Conservation (phyloP, 306 rosid genomes). For the Cyclanthera cordifolia region DNA sequence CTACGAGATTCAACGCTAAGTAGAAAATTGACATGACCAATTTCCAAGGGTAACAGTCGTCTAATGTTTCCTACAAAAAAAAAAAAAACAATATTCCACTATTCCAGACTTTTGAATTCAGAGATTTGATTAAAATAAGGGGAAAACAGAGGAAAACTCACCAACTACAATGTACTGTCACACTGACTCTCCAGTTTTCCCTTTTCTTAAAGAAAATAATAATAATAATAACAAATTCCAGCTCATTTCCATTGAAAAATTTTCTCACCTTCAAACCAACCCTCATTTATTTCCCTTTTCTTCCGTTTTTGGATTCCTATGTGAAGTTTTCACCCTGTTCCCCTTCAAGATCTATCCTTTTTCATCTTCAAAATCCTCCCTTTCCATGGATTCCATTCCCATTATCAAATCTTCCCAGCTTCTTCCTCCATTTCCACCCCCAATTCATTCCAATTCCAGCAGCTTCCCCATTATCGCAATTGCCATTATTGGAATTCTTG, state of each 20-base stretch:
- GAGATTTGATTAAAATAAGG: neutral
- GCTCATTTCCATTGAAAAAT: slow-evolving; percentile 5
- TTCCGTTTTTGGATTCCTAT: neutral
- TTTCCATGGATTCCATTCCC: slow-evolving; percentile 50
- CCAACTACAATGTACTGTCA: slow-evolving; percentile 15
- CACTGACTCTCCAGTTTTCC: slow-evolving; percentile 2
- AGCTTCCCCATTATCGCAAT: slow-evolving; percentile 87
- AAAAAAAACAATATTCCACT: neutral
- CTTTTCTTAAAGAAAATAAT: neutral
- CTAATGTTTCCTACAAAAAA: too few relatives aligned
- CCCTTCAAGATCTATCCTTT: slow-evolving; percentile 34
- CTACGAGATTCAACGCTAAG: too few relatives aligned
- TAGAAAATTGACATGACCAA: neutral
- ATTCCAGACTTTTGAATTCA: neutral
- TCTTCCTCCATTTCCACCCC: slow-evolving; percentile 36
- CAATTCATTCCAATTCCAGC: slow-evolving; percentile 32
- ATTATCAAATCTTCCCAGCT: slow-evolving; percentile 35
- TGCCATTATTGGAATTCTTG: slow-evolving; percentile 77
- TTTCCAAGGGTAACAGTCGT: neutral
- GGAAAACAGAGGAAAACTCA: neutral
- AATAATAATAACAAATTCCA: neutral
- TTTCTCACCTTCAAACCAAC: neutral
- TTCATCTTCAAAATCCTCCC: slow-evolving; percentile 10
- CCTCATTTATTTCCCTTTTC: slow-evolving; percentile 10
- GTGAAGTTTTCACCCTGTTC: slow-evolving; percentile 19